These are phyloP conservation scores for Kokia cookei DNA, from an alignment of 441 rosid genomes.

Conservation along the genomic window DNA sequence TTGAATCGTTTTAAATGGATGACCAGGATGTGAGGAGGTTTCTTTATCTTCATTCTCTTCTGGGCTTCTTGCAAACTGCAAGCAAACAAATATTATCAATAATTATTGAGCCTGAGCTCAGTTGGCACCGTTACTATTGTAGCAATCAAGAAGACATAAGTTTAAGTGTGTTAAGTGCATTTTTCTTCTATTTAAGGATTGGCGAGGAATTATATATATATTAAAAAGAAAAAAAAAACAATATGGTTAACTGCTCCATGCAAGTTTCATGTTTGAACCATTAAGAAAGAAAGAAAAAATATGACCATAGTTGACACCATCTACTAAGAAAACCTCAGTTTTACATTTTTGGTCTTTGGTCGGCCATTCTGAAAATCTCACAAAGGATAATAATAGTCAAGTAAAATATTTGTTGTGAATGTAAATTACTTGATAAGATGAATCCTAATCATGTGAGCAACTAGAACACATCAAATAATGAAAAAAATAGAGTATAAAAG, in stretches of 20 bases:
- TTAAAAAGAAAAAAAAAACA: no score
- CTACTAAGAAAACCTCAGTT: background rate
- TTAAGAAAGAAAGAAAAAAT: background rate
- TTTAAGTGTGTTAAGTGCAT: no score
- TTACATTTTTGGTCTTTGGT: background rate
- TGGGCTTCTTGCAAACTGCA: slow-evolving; percentile 95
- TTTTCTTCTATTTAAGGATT: no score
- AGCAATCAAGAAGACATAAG: no score
- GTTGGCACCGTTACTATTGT: no score
- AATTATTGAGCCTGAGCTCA: no score
- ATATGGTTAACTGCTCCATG: background rate
- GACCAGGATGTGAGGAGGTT: slow-evolving; percentile 79
- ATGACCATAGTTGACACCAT: background rate
- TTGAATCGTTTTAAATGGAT: slow-evolving; percentile 86
- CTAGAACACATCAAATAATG: background rate
- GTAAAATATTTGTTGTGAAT: background rate
- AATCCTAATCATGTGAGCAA: background rate
- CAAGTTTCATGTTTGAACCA: background rate
- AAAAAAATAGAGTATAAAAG: background rate
- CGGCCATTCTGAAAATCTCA: background rate
- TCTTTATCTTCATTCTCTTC: slow-evolving; percentile 95
- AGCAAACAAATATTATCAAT: background rate
- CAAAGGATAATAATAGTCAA: background rate
- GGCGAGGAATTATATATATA: no score
- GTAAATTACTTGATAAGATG: background rate